Base-by-base conservation (phyloP, 805 yeast species). In the Teunomyces funiuensis region DNA sequence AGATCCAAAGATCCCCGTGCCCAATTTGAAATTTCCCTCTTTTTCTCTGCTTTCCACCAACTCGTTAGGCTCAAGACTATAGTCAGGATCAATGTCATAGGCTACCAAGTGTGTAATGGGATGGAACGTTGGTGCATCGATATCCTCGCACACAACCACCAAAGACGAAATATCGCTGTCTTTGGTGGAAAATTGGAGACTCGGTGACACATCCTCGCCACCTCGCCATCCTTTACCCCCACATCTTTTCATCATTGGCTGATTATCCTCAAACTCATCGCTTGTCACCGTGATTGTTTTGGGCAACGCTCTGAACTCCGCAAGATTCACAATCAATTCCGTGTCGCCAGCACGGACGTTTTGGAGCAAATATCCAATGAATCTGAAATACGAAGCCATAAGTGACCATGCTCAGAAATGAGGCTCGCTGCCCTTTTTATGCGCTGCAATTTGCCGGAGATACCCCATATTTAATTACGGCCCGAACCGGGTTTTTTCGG, bases 21-120 rank as follows among this genome's bases (percentile, higher is more conserved):
- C 54, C 29, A 43, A 30, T 28, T 45, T 45, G 30, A 40, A 45
- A 11, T 33, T 31, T n/a, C 20, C 36, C 3, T 31, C 34, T 11
- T 10, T 42, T 14, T 33, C 27, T 29, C 33, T 28, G 4, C 27
- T 14, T 8, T 28, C 20, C 17, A 26, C 33, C 11, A 47, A 25
- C 28, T 39, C 47, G 8, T 41, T 42, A n/a, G 30, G 17, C 17
- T 33, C 31, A 22, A 44, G 40, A 3, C 8, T 14, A 6, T 29
- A 19, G 7, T 15, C 33, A 7, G 47, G 39, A 6, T 22, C 41
- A 16, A 51, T 44, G 17, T 45, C 36, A 29, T 49, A 49, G 22
- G 41, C 52, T 16, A 47, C 14, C 13, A 43, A 37, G 28, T 51
- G 53, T 7, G 43, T 43, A 15, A 42, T 34, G 4, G 55, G 44